Evolutionary conservation across 2,329 filamentous ascomycete species (phyloP), one percentile per base, ranked within the genome.

Genomic region (Herpotrichia juniperi): DNA sequence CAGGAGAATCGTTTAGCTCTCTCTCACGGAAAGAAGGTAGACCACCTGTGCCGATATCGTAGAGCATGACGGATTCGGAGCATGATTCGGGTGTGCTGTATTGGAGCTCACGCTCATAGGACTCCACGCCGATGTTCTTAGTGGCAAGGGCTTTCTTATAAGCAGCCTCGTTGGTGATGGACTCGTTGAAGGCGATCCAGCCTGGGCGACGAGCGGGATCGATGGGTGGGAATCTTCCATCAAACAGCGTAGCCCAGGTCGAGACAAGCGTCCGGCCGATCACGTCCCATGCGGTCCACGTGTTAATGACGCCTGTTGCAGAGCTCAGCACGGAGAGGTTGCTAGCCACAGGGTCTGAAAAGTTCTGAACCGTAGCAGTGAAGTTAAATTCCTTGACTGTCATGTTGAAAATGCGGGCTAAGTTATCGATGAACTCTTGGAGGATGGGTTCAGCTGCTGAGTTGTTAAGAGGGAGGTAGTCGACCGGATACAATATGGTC

Each of bases 1-100:
- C 62, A 2, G 64, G 62, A 19, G 58, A 63, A n/a, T 67, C 59
- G 45, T 68, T 73, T 6, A 75, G 63, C 19, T 64, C 63, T 9
- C 61, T 45, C 53, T 78, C 74, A 10, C 75, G 71, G 51, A 70
- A 77, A 5, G 69, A 73, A 2, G 75, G 74, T 16, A 74, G 46
- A 0, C 74, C 76, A 19, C 76, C 75, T 1, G 74, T 77, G 9
- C 76, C 75, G 45, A 77, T 74, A 54, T 78, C 76, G 56, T 74
- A 75, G 19, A 78, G 58, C 62, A 77, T 69, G 16, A 78, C 59
- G 30, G 63, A 67, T 45, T 77, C 74, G 5, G 74, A 76, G 52
- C 76, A 78, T 1, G 70, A 74, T 34, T 73, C 68, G 6, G 67
- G 32, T 1, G 71, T 75, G 39, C 59, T 63, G 58, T 65, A 73